These are phyloP conservation scores for Rhizophagus clarus DNA, from an alignment of 192 early-diverging fungal species.

Conservation along the genomic window DNA sequence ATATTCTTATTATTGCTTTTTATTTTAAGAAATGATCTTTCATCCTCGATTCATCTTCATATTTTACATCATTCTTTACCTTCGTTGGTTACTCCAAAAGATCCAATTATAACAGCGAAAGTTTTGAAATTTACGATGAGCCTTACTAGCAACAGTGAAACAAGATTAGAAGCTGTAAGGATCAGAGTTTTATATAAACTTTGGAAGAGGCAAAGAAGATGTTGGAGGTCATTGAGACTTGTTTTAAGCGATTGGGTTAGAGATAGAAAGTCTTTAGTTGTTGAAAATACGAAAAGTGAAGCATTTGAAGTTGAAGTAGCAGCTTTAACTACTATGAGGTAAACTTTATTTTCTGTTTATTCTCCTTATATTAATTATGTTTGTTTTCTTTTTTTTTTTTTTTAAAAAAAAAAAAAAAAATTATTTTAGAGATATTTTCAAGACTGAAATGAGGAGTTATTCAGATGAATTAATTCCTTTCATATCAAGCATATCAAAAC, in stretches of 20 bases:
- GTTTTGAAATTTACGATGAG: slow-evolving; percentile 47
- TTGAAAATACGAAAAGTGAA: slow-evolving; percentile 37
- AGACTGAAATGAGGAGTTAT: slow-evolving; percentile 42
- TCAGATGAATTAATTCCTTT: slow-evolving; percentile 54
- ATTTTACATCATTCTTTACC: slow-evolving; percentile 50
- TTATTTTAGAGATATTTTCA: slow-evolving; percentile 49
- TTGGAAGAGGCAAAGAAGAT: slow-evolving; percentile 51
- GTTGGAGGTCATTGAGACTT: slow-evolving; percentile 55
- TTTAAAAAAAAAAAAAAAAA: background rate
- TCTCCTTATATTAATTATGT: background rate
- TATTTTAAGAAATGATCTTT: slow-evolving; percentile 42
- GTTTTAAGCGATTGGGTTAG: slow-evolving; percentile 54
- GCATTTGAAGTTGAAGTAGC: slow-evolving; percentile 52
- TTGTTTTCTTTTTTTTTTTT: background rate
- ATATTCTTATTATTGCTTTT: slow-evolving; percentile 52
- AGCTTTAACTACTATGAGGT: slow-evolving; percentile 53
- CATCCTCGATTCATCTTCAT: slow-evolving; percentile 39
- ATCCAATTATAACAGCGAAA: slow-evolving; percentile 51
- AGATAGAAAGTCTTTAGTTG: slow-evolving; percentile 37
- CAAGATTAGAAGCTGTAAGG: slow-evolving; percentile 48
- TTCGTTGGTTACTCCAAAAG: slow-evolving; percentile 45
- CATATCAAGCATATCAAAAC: slow-evolving; percentile 46
- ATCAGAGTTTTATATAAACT: slow-evolving; percentile 48
- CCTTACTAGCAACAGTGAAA: slow-evolving; percentile 37
- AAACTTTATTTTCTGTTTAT: background rate